These are phyloP conservation scores for Verticillium nonalfalfae DNA, from an alignment of 2,329 filamentous ascomycete species.

Conservation along the genomic window DNA sequence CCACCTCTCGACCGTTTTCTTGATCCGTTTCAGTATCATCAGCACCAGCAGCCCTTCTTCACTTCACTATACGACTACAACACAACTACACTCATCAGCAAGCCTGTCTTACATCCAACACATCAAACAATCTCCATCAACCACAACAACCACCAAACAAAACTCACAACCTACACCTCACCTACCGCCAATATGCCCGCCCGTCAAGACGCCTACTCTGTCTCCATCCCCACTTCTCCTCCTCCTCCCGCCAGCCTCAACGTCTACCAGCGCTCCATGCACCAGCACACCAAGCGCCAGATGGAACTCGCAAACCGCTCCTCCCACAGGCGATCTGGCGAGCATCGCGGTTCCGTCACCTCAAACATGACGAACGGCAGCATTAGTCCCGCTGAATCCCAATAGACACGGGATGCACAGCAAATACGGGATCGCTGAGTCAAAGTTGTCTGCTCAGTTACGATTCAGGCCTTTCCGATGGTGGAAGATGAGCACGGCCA, in stretches of 20 bases:
- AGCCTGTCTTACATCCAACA: not conserved
- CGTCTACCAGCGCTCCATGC: conserved; percentile 55
- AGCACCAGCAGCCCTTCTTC: not conserved
- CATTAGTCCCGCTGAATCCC: not conserved
- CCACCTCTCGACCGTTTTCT: conserved; percentile 8
- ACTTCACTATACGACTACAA: not conserved
- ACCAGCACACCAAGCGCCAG: conserved; percentile 58
- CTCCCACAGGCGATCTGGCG: conserved; percentile 19
- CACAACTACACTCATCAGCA: not conserved
- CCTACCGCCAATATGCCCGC: conserved; percentile 26
- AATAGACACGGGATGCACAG: not conserved
- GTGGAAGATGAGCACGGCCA: not conserved
- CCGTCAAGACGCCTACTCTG: conserved; percentile 14
- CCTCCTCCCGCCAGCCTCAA: conserved; percentile 40
- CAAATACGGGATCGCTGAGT: too few species aligned
- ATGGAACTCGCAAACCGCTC: conserved; percentile 52
- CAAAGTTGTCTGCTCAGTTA: not conserved
- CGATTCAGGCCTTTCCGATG: not conserved
- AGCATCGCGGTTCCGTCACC: conserved; percentile 7
- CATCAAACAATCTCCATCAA: not conserved
- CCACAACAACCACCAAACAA: not conserved
- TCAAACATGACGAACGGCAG: conserved; percentile 21
- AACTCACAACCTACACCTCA: not conserved
- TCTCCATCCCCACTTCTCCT: conserved; percentile 26
- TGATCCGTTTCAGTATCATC: conserved; percentile 9